Evolutionary conservation across 192 early-diverging fungal species (phyloP), one percentile per base, ranked within the genome.

Genomic region (Mortierella claussenii): DNA sequence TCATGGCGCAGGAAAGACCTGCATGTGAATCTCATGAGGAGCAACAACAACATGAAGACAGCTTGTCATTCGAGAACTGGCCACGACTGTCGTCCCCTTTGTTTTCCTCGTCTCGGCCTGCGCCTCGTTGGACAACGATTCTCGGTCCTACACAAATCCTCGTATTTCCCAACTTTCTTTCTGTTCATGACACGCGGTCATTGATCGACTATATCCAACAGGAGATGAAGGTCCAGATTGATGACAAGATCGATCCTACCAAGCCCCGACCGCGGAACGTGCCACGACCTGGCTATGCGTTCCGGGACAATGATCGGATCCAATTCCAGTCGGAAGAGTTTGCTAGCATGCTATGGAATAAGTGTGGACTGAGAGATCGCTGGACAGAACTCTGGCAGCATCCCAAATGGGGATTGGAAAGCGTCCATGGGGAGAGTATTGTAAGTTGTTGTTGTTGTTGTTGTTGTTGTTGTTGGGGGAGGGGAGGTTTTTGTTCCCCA

Each of bases 251-350:
- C 1, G 69, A 71, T 34, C 69, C 69, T 0, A 31, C 59, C 15
- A 47, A 66, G 12, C 73, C 73, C 5, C 73, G 64, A 0, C 47
- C 50, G 5, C 49, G 42, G 3, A 51, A 51, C 1, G 51, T 79
- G 7, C 85, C 87, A 34, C 80, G 81, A 33, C 82, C 81, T 8
- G 85, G 87, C 1, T 83, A 89, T 31, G 87, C 87, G 12, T 89
- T 85, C 47, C 78, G 87, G 4, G 86, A 87, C 63, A 89, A 89
- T 58, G 82, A 85, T 15, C 69, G 87, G n/a, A 81, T 84, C 64
- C 79, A 83, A 46, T 78, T 79, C 21, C 58, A 59, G 7, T 83
- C 83, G 27, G 43, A 44, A 0, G 81, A 80, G 18, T 84, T 81
- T 57, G 87, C 87, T 1, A 65, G 42, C 20, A 69, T 58, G 49